Evolutionary conservation across 192 early-diverging fungal genomes (phyloP).

Genomic region (Endogone sp.): DNA sequence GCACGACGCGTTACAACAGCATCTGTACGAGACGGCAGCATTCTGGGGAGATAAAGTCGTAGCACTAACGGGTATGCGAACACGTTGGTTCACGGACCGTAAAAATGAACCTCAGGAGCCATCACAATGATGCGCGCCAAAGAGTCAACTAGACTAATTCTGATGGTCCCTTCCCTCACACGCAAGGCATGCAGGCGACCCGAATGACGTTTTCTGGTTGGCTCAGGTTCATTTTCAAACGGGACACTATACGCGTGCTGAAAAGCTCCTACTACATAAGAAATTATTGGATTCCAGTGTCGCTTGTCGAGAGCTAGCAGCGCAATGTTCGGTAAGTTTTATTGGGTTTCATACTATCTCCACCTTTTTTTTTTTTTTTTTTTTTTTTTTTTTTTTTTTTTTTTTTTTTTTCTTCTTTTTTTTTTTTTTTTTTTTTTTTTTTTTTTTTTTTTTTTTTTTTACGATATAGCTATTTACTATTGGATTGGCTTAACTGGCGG

Average conservation of each 20-base stretch:
- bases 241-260: conserved; percentile 41
- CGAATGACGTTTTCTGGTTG: conserved; percentile 44
- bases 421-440: conserved; percentile 5
- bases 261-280: conserved; percentile 40
- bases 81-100: too few relatives aligned
- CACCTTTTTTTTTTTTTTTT: conserved; percentile 3
- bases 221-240: conserved; percentile 43
- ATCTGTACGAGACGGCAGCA: conserved; percentile 50
- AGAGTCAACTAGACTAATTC: neutral
- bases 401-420: neutral
- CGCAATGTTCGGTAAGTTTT: conserved; percentile 46
- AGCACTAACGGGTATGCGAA: conserved; percentile 46
- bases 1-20: conserved; percentile 45
- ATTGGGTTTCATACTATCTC: too few relatives aligned
- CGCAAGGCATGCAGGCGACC: conserved; percentile 25
- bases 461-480: neutral
- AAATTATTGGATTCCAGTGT: conserved; percentile 35
- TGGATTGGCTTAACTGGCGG: neutral
- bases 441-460: neutral
- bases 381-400: neutral
- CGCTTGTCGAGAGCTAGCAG: conserved; percentile 49
- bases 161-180: neutral
- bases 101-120: too few relatives aligned
- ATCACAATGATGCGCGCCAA: too few relatives aligned
- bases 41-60: conserved; percentile 69